These are phyloP conservation scores for Condylostoma magnum DNA, from an alignment of 169 alveolate species.

Conservation along the genomic window DNA sequence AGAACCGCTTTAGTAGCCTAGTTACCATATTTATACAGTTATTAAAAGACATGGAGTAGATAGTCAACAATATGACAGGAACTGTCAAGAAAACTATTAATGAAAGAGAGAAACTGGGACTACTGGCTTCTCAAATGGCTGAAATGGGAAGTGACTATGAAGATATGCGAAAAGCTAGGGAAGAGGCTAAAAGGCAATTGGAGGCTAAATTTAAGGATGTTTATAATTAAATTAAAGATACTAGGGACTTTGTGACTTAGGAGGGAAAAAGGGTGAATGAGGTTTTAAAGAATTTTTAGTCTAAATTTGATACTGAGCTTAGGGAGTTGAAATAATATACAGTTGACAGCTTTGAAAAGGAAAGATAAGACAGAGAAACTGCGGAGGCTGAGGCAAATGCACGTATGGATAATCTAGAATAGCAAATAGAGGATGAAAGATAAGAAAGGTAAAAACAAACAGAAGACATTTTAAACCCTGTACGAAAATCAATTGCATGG, in stretches of 20 bases:
- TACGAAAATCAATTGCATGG: slow-evolving; percentile 50
- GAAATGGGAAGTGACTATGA: slow-evolving; percentile 78
- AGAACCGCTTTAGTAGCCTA: no score
- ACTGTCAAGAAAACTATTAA: slow-evolving; percentile 25
- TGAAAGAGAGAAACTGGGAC: slow-evolving; percentile 20
- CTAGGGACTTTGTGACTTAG: slow-evolving; percentile 71
- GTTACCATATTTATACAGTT: no score
- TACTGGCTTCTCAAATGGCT: slow-evolving; percentile 57
- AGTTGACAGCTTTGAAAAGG: slow-evolving; percentile 39
- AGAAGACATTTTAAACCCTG: slow-evolving; percentile 69
- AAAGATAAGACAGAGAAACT: neutral
- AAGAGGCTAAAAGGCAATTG: slow-evolving; percentile 74
- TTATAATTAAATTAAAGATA: slow-evolving; percentile 59
- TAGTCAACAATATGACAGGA: slow-evolving; percentile 18
- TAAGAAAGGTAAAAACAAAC: slow-evolving; percentile 76
- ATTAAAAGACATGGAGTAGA: slow-evolving; percentile 32
- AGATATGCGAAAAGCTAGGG: slow-evolving; percentile 77
- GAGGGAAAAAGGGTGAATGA: slow-evolving; percentile 78
- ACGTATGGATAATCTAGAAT: slow-evolving; percentile 54
- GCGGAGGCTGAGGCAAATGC: slow-evolving; percentile 34
- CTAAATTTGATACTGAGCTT: slow-evolving; percentile 66
- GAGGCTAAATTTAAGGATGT: slow-evolving; percentile 84
- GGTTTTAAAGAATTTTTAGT: slow-evolving; percentile 66
- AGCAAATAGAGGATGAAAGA: slow-evolving; percentile 63
- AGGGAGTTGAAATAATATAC: slow-evolving; percentile 45